These are phyloP conservation scores for Ascochyta rabiei DNA, from an alignment of 2,329 filamentous ascomycete genomes.

Conservation along the genomic window DNA sequence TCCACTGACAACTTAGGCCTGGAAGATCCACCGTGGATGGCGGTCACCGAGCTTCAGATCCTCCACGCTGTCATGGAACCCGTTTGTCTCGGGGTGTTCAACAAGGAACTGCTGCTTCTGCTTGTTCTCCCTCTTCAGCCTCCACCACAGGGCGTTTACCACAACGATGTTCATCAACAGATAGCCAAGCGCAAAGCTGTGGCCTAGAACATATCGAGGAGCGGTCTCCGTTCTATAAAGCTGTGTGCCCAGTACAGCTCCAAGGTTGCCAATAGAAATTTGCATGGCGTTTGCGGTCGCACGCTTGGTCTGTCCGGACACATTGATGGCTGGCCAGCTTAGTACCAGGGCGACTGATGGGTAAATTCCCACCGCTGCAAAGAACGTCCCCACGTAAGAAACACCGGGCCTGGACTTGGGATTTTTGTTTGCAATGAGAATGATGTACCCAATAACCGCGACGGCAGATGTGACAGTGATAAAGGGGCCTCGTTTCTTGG, in stretches of 20 bases:
- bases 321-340: constrained; percentile 60
- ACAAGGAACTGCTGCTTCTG: constrained; percentile 34
- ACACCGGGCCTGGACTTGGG: constrained; percentile 43
- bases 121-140: constrained; percentile 42
- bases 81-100: constrained; percentile 33
- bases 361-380: constrained; percentile 49
- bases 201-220: constrained; percentile 45
- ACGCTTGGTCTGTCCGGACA: constrained; percentile 60
- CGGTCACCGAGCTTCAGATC: constrained; percentile 41
- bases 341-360: constrained; percentile 49
- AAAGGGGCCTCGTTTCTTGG: constrained; percentile 42
- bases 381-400: constrained; percentile 47
- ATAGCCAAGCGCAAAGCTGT: constrained; percentile 46
- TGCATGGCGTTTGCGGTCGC: constrained; percentile 58
- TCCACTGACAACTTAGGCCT: constrained; percentile 20
- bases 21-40: constrained; percentile 47
- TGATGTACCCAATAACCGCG: constrained; percentile 48
- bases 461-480: constrained; percentile 41
- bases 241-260: constrained; percentile 48
- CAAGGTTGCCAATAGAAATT: constrained; percentile 57
- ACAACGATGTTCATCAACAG: constrained; percentile 41
- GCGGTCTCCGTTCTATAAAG: constrained; percentile 43
- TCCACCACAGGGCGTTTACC: constrained; percentile 36
- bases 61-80: constrained; percentile 40
- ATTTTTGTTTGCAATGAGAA: constrained; percentile 44